A percentile compares a stretch with the other conserved stretches of the same genome.
These are phyloP conservation scores for Canariomyces notabilis DNA, from an alignment of 2,329 filamentous ascomycete species.

Conservation along the genomic window DNA sequence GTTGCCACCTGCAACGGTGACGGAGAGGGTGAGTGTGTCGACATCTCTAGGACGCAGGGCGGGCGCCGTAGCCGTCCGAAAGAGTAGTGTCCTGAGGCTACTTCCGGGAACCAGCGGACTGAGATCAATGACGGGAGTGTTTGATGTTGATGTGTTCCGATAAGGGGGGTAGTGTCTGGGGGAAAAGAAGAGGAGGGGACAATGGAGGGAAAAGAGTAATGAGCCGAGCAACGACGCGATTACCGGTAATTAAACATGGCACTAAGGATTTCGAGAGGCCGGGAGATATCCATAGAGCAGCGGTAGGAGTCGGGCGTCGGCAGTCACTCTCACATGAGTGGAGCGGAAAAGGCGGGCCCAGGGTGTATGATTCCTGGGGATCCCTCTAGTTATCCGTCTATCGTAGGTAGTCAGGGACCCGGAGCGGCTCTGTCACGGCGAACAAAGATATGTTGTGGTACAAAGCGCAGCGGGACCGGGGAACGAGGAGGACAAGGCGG, in stretches of 20 bases:
- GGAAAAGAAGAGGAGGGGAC: background rate
- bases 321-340: constrained; percentile 5
- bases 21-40: constrained; percentile 26
- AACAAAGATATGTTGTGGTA: constrained; percentile 19
- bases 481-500: background rate
- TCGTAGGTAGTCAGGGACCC: too few relatives aligned
- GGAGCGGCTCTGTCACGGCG: constrained; percentile 18
- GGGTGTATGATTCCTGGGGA: background rate
- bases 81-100: too few relatives aligned
- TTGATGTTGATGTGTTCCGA: too few relatives aligned
- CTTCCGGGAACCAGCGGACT: too few relatives aligned
- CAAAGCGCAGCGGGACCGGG: constrained; percentile 3
- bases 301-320: constrained; percentile 5
- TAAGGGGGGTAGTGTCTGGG: background rate
- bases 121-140: too few relatives aligned
- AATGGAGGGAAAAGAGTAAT: background rate
- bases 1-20: constrained; percentile 28
- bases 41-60: constrained; percentile 26
- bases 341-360: constrained; percentile 6
- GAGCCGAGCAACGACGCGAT: constrained; percentile 14
- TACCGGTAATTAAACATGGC: constrained; percentile 27
- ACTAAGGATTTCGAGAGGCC: constrained; percentile 13
- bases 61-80: too few relatives aligned
- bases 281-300: constrained; percentile 22
- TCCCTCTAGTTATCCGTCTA: background rate